Conservation (phyloP, 495 filamentous ascomycete genomes). For the Annulohypoxylon moriforme region DNA sequence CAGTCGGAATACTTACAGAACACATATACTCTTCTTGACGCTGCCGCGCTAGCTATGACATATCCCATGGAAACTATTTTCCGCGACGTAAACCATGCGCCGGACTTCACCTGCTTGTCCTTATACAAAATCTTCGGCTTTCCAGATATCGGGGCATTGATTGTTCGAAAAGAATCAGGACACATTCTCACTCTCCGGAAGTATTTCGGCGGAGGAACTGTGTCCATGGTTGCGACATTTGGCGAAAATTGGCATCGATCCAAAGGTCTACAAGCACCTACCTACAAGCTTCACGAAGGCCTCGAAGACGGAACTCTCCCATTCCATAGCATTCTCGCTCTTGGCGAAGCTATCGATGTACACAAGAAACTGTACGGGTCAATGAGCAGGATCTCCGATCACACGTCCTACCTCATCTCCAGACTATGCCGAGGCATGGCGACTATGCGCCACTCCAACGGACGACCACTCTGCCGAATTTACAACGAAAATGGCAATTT, state of each 20-base stretch:
- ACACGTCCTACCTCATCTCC: slow-evolving; percentile 68
- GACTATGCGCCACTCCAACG: slow-evolving; percentile 69
- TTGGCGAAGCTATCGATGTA: slow-evolving; percentile 74
- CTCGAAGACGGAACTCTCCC: slow-evolving; percentile 84
- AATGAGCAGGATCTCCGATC: slow-evolving; percentile 70
- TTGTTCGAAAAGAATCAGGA: slow-evolving; percentile 72
- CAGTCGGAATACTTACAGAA: slow-evolving; percentile 56
- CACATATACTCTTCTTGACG: slow-evolving; percentile 76
- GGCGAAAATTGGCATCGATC: slow-evolving; percentile 72
- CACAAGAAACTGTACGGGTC: slow-evolving; percentile 71
- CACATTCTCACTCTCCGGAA: slow-evolving; percentile 70
- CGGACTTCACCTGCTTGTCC: slow-evolving; percentile 77
- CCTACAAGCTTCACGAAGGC: slow-evolving; percentile 67
- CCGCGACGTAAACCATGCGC: slow-evolving; percentile 66
- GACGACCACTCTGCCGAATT: slow-evolving; percentile 65
- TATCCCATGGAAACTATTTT: slow-evolving; percentile 67
- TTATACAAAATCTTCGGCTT: slow-evolving; percentile 90
- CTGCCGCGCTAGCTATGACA: slow-evolving; percentile 77
- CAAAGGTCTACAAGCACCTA: slow-evolving; percentile 59
- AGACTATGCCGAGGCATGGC: slow-evolving; percentile 63
- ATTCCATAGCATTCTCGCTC: slow-evolving; percentile 80
- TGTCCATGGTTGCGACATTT: slow-evolving; percentile 72
- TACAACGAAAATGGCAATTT: slow-evolving; percentile 69
- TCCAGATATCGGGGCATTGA: slow-evolving; percentile 77
- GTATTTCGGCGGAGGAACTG: slow-evolving; percentile 84